Evolutionary conservation across 805 yeast species (phyloP).

Genomic region (Blastobotrys terrestris): DNA sequence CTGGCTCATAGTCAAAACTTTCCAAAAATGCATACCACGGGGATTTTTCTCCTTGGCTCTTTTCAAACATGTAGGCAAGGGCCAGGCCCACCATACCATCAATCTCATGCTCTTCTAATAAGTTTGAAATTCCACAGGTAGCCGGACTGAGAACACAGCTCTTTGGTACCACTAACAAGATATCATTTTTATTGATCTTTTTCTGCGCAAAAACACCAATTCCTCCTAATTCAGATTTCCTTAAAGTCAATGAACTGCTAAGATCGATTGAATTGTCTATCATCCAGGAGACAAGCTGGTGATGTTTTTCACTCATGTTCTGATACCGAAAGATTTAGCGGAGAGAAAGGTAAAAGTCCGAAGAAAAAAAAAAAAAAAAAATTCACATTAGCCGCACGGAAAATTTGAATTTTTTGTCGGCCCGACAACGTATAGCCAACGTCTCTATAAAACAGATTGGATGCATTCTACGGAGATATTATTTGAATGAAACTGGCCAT

Average conservation of each 20-base stretch:
- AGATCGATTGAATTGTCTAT: slow-evolving; percentile 46
- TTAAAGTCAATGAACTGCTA: slow-evolving; percentile 44
- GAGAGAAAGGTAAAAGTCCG: background rate
- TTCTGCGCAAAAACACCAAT: slow-evolving; percentile 62
- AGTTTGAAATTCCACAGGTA: slow-evolving; percentile 52
- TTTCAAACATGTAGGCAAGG: slow-evolving; percentile 67
- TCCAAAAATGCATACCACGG: slow-evolving; percentile 73
- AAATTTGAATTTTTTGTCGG: too few relatives aligned
- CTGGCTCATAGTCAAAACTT: slow-evolving; percentile 25
- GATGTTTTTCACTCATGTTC: slow-evolving; percentile 8
- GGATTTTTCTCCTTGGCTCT: slow-evolving; percentile 48
- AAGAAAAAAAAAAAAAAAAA: background rate
- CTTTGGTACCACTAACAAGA: slow-evolving; percentile 32
- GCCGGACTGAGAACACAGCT: slow-evolving; percentile 27
- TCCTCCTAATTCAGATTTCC: slow-evolving; percentile 52
- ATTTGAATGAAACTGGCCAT: too few relatives aligned
- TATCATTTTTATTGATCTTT: slow-evolving; percentile 34
- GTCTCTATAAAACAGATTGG: too few relatives aligned
- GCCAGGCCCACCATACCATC: slow-evolving; percentile 64
- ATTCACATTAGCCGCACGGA: background rate
- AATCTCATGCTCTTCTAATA: slow-evolving; percentile 53
- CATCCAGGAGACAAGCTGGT: slow-evolving; percentile 48
- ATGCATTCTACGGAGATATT: too few relatives aligned
- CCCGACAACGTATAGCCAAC: background rate
- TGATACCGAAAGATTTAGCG: background rate